Percentiles rank a stretch among this genome's conserved stretches.
Evolutionary conservation across 768 basidiomycete species (phyloP).

Genomic region (Dioszegia crocea): DNA sequence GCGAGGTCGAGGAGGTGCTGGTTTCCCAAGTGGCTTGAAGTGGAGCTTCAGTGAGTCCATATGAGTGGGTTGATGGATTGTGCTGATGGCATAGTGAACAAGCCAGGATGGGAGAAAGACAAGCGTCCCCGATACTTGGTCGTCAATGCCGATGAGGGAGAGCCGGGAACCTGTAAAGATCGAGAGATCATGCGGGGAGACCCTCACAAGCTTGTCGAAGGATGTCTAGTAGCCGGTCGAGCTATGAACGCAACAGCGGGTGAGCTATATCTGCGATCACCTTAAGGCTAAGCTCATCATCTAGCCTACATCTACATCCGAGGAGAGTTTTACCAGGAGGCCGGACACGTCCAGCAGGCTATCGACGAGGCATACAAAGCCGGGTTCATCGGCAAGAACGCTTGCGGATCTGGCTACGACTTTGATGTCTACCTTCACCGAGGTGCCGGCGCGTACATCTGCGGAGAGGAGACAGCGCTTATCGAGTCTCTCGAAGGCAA

Average conservation of each 20-base stretch:
- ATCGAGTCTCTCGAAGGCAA: conserved; percentile 98
- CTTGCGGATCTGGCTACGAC: conserved; percentile 85
- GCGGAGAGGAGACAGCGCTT: conserved; percentile 95
- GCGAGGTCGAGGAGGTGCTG: conserved; percentile 91
- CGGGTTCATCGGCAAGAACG: conserved; percentile 81
- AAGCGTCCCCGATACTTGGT: conserved; percentile 89
- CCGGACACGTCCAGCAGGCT: conserved; percentile 86
- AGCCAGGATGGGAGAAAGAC: conserved; percentile 97
- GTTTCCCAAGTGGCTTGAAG: conserved; percentile 93
- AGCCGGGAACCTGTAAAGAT: conserved; percentile 98
- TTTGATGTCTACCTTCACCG: conserved; percentile 99
- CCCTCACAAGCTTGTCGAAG: conserved; percentile 96
- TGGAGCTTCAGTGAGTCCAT: conserved; percentile 56
- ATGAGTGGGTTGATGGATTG: background rate
- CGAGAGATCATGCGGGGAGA: conserved; percentile 96
- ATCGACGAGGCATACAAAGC: conserved; percentile 90
- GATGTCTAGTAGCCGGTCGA: conserved; percentile 93
- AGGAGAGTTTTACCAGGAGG: conserved; percentile 96
- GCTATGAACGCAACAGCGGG: conserved; percentile 90
- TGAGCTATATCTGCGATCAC: conserved; percentile 28
- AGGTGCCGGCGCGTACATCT: conserved; percentile 96
- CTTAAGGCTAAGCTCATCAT: background rate
- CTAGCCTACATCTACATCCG: conserved; percentile 98
- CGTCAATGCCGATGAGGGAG: conserved; percentile 96
- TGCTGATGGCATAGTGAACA: conserved; percentile 78